A percentile compares a stretch with the other conserved stretches of the same genome.
phyloP scores from a whole-genome alignment of 495 filamentous ascomycete species.

The Podospora pseudocomata region DNA sequence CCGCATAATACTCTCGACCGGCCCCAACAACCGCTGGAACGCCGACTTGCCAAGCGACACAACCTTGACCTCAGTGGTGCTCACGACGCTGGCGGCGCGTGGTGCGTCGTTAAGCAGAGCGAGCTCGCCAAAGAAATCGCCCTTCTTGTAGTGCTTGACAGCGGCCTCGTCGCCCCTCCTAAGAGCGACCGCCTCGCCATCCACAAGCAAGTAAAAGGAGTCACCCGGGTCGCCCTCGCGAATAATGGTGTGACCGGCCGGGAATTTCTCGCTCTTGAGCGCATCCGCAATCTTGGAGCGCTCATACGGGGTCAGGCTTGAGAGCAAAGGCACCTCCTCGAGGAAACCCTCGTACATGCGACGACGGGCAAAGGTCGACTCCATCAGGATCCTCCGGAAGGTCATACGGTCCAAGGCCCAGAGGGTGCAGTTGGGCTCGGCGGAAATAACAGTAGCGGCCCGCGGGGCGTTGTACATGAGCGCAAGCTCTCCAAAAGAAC shows the following conservation, averaged over 20 bases:
- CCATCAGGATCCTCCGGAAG: conserved; percentile 97
- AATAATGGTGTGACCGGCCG: conserved; percentile 79
- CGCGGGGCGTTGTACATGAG: conserved; percentile 98
- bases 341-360: conserved; percentile 97
- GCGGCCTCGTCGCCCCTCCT: conserved; percentile 61
- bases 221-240: conserved; percentile 86
- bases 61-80: conserved; percentile 84
- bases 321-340: conserved; percentile 91
- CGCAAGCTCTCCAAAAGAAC: conserved; percentile 95
- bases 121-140: conserved; percentile 95
- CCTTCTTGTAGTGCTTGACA: conserved; percentile 78
- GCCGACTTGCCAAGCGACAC: conserved; percentile 88
- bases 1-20: conserved; percentile 92
- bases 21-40: conserved; percentile 88
- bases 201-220: conserved; percentile 88
- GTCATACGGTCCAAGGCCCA: conserved; percentile 96
- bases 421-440: conserved; percentile 71
- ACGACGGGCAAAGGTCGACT: conserved; percentile 90
- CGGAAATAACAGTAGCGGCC: conserved; percentile 90
- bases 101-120: conserved; percentile 91
- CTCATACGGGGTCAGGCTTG: conserved; percentile 81
- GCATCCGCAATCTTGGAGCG: conserved; percentile 96
- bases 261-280: conserved; percentile 82
- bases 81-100: conserved; percentile 84
- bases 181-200: conserved; percentile 81